phyloP scores from a whole-genome alignment of 2,329 filamentous ascomycete genomes.

The Penicillium sp. region DNA sequence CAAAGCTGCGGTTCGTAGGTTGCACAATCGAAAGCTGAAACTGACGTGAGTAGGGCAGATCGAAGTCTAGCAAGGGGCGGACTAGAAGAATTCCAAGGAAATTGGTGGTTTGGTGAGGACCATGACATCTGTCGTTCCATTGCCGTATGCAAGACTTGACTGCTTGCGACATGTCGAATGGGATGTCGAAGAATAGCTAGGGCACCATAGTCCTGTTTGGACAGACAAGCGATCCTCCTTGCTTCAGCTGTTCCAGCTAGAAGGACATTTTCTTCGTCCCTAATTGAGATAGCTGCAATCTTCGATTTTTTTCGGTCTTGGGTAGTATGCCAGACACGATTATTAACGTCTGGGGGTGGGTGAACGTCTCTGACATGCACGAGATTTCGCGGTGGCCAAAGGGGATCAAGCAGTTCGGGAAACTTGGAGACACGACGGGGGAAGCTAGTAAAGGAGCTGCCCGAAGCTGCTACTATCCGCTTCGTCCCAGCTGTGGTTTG shows the following conservation, averaged over 20 bases:
- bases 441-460: constrained; percentile 14
- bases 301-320: constrained; percentile 40
- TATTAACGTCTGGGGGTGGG: not conserved
- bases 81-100: constrained; percentile 41
- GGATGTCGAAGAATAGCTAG: constrained; percentile 28
- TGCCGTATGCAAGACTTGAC: constrained; percentile 26
- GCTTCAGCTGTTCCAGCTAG: constrained; percentile 14
- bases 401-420: constrained; percentile 32
- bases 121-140: constrained; percentile 32
- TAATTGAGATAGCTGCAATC: constrained; percentile 30
- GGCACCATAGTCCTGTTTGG: not conserved
- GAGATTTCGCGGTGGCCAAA: constrained; percentile 41
- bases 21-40: constrained; percentile 78
- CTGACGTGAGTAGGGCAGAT: constrained; percentile 54
- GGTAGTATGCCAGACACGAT: not conserved
- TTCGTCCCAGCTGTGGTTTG: not conserved
- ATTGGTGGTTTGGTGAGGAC: constrained; percentile 1
- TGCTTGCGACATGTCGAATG: constrained; percentile 29
- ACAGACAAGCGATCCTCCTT: constrained; percentile 2
- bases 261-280: constrained; percentile 35
- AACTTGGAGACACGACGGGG: constrained; percentile 26
- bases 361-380: constrained; percentile 51
- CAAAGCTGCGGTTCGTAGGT: constrained; percentile 71
- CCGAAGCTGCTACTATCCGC: not conserved
- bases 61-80: constrained; percentile 61